Evolutionary conservation across 257 asterid species (phyloP), one percentile per base, ranked within the genome.

Genomic region (Voacanga thouarsii): DNA sequence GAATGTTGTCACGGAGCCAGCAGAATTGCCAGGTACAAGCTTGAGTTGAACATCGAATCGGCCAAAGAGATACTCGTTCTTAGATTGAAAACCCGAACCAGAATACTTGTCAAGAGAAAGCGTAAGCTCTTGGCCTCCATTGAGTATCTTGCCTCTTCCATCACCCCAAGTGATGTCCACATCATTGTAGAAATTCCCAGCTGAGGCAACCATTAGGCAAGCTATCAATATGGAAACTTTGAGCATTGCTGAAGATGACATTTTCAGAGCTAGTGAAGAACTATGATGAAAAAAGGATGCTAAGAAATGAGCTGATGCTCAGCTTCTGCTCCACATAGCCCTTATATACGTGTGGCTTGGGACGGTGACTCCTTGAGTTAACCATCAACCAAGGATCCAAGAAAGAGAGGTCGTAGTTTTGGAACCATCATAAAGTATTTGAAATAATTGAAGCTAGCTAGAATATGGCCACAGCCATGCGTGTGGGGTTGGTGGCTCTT

Each of bases 1-100:
- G 66, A 90, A 90, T 0, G 97, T 89, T 0, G 97, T 85, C 69
- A 92, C 97, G 0, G 97, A 85, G 83, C 96, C 97, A 23, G 95
- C 97, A 1, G 96, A 92, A 79, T 92, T 83, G 3, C 83, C 81
- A 2, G 93, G 89, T 0, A 92, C 75, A 56, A 92, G 92, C 80
- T 90, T 92, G 77, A 92, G 78, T 80, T 92, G 89, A 83, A 89
- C 47, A 45, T 92, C 96, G 2, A 92, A 83, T 72, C 90, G 75
- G 6, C 86, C 91, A 4, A 64, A 92, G 1, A 90, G 57, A 70
- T 71, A 92, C n/a, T 75, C 72, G 5, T 78, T 83, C 44, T 84
- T 84, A 41, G 97, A 88, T 78, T 88, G 80, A 23, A 90, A 92
- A 3, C 96, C 97, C 0, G 90, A 87, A 39, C 97, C 97, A 0